Evolutionary conservation across 805 yeast genomes (phyloP).

Genomic region (Nakazawaea ernobii): DNA sequence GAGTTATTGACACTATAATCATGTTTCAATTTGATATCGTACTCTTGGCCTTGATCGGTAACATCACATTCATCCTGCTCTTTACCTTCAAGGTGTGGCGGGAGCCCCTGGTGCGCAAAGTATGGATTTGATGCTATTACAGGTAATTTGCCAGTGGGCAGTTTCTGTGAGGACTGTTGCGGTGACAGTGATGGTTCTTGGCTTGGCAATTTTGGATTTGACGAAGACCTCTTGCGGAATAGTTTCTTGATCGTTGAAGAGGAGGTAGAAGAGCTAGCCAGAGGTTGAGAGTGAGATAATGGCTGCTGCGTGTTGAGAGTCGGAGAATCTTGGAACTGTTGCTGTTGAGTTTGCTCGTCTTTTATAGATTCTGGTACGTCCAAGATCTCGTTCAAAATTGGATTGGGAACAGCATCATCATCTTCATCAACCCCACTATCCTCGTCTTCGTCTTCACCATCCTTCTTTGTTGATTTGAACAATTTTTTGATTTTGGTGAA

Average conservation of each 20-base stretch:
- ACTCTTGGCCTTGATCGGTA: conserved; percentile 15
- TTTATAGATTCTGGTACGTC: conserved; percentile 9
- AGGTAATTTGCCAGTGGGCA: background rate
- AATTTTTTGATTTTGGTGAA: conserved; percentile 25
- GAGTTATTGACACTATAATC: conserved; percentile 26
- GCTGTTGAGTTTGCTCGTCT: conserved; percentile 7
- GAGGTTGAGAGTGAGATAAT: background rate
- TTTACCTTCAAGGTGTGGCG: conserved; percentile 35
- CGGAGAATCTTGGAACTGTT: conserved; percentile 11
- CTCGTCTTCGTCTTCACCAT: conserved; percentile 7
- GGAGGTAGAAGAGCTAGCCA: background rate
- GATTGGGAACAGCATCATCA: background rate
- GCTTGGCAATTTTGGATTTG: conserved; percentile 13
- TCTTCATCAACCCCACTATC: conserved; percentile 1
- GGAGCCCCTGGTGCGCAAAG: conserved; percentile 53
- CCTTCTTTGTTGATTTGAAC: conserved; percentile 20
- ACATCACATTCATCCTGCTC: conserved; percentile 20
- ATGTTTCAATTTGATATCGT: conserved; percentile 22
- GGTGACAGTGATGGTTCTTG: background rate
- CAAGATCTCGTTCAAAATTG: conserved; percentile 6
- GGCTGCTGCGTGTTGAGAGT: conserved; percentile 1
- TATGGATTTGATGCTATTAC: conserved; percentile 36
- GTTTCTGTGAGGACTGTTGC: background rate
- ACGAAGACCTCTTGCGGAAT: conserved; percentile 18
- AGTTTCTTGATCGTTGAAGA: conserved; percentile 13